Evolutionary conservation across 345 rosid species (phyloP), one percentile per base, ranked within the genome.

Genomic region (Euphorbia pulcherrima): DNA sequence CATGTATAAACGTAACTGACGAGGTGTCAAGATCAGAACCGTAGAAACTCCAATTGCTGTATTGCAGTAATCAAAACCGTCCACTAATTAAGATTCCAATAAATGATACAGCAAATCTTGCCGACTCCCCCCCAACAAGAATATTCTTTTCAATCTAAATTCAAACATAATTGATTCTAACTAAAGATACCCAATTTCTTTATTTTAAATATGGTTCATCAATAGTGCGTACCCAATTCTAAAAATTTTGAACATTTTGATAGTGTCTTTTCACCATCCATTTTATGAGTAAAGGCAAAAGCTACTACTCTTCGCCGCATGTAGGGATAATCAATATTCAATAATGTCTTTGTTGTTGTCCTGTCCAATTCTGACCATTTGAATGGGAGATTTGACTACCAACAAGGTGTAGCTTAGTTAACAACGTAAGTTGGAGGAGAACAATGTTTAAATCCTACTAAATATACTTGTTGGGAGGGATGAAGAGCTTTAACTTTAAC

Each of bases 21-120:
- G 76, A 77, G 65, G 39, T 72, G 83, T 62, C 51, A 57, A 54
- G 67, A 69, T 62, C 12, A 66, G 53, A 76, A 35, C 79, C 79
- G 29, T 64, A 62, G 17, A 74, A 65, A 64, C 55, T 44, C 47
- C 39, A 30, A 2, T 3, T 20, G 2, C 1, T 17, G n/a, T 33
- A 33, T 20, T 20, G 35, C 48, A 27, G n/a, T 37, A 69, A 37
- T 60, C 46, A 68, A n/a, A 72, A 26, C 44, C 37, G 14, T 26
- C 39, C 53, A n/a, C 14, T 1, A 0, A 17, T 20, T 13, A 58
- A 65, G 62, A 72, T 72, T 74, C 71, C 77, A 57, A 52, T 44
- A 27, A 29, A 68, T 28, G 71, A 41, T 29, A 46, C 70, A 35
- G 39, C 68, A 64, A 35, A 24, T 47, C 27, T 20, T 27, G n/a